Evolutionary conservation across 352 stramenopile genomes (phyloP), one percentile per base, ranked within the genome.

Genomic region (Globisporangium emineosum): DNA sequence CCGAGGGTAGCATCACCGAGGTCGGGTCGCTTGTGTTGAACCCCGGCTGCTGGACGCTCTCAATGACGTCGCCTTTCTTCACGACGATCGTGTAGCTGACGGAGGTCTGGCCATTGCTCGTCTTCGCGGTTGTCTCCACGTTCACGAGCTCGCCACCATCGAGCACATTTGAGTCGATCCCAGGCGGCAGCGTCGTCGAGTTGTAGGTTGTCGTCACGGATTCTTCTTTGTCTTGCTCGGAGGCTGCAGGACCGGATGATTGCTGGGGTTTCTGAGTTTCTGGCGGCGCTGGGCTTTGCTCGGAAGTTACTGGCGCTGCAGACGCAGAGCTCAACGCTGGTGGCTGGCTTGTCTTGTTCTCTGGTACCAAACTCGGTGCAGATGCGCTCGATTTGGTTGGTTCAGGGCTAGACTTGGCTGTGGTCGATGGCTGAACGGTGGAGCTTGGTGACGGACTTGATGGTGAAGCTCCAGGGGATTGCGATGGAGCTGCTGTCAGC

Each of bases 61-160:
- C 60, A 55, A 64, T 33, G 62, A 66, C 51, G 67, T 72, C 42
- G 42, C 60, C 71, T 21, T 65, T 72, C 59, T 65, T 70, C 12
- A 76, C 72, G 65, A 83, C 65, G 63, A 83, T 72, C 32, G 70
- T 74, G 62, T 83, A 83, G 58, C 54, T 77, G 62, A 77, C 69
- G 2, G 64, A 67, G 2, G 62, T 77, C 27, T 68, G 70, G 32
- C 70, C 72, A 21, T 78, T 53, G 9, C 37, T 57, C 1, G 64
- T 62, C 27, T 68, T 75, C 25, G 67, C 73, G 42, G 68, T 70
- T 3, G 72, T 78, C 27, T 80, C 68, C 19, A 83, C 72, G 4
- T 57, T 61, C 8, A 78, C 65, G 45, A 83, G 72, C 25, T 79
- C 59, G 15, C 67, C 68, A 9, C 72, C 75, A 10, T 67, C 57